Conservation (phyloP, 2,329 filamentous ascomycete species). For the Colletotrichum horii region DNA sequence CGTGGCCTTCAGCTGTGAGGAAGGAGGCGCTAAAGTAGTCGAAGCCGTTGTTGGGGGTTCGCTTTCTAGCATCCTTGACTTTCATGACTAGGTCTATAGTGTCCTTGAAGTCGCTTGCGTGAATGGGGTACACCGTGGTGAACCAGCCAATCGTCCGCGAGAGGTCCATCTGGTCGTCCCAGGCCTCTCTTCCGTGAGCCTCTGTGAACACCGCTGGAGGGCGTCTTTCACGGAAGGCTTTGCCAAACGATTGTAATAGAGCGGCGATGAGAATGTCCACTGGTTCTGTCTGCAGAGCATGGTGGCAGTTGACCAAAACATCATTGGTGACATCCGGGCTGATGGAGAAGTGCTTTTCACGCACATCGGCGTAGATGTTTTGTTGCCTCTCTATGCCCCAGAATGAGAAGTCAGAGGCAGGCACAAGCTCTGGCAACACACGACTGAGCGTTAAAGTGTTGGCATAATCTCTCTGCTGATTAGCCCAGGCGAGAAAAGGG, state of each 20-base stretch:
- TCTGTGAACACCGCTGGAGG: conserved; percentile 36
- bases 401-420: conserved; percentile 26
- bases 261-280: conserved; percentile 39
- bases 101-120: background rate
- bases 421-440: conserved; percentile 8
- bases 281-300: conserved; percentile 33
- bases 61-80: conserved; percentile 26
- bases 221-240: conserved; percentile 31
- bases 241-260: conserved; percentile 30
- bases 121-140: conserved; percentile 37
- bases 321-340: conserved; percentile 17
- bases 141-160: conserved; percentile 43
- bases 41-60: conserved; percentile 1
- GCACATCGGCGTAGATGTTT: conserved; percentile 28
- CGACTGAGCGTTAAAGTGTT: background rate
- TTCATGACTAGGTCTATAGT: conserved; percentile 23
- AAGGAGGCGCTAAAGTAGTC: background rate
- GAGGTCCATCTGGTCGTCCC: conserved; percentile 31
- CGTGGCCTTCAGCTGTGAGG: background rate
- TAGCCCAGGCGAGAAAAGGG: background rate
- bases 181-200: conserved; percentile 40
- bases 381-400: conserved; percentile 26
- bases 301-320: conserved; percentile 25
- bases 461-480: background rate
- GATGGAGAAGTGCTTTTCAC: conserved; percentile 7